These are phyloP conservation scores for Rhodofomes roseus DNA, from an alignment of 1,284 basidiomycete species.

Conservation along the genomic window DNA sequence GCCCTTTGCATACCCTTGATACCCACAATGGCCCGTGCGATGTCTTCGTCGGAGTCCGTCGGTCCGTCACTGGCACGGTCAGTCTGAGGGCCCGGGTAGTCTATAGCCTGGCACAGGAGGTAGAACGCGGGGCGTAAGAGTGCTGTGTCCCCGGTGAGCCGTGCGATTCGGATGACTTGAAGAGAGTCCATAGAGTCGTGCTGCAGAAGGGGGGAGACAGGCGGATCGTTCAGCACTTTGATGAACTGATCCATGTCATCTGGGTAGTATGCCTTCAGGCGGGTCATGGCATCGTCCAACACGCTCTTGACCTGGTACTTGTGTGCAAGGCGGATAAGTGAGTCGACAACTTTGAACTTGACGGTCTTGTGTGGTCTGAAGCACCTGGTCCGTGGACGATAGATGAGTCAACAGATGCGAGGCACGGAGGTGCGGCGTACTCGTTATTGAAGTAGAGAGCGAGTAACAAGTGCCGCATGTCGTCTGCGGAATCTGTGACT, in stretches of 20 bases:
- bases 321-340: slow-evolving; percentile 9
- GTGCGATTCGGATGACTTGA: background rate
- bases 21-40: too few relatives aligned
- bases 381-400: background rate
- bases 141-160: background rate
- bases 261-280: slow-evolving; percentile 6
- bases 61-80: too few relatives aligned
- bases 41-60: too few relatives aligned
- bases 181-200: background rate
- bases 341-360: background rate
- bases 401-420: background rate
- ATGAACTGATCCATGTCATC: background rate
- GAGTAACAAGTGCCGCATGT: background rate
- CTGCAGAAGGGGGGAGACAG: background rate
- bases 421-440: background rate
- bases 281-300: slow-evolving; percentile 6
- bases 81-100: too few relatives aligned
- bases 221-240: background rate
- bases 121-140: background rate
- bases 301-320: slow-evolving; percentile 9
- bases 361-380: background rate
- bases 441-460: background rate
- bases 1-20: too few relatives aligned
- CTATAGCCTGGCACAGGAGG: background rate
- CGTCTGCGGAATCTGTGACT: background rate